Conservation (phyloP, 805 yeast species). For the Vanderwaltozyma polyspora region DNA sequence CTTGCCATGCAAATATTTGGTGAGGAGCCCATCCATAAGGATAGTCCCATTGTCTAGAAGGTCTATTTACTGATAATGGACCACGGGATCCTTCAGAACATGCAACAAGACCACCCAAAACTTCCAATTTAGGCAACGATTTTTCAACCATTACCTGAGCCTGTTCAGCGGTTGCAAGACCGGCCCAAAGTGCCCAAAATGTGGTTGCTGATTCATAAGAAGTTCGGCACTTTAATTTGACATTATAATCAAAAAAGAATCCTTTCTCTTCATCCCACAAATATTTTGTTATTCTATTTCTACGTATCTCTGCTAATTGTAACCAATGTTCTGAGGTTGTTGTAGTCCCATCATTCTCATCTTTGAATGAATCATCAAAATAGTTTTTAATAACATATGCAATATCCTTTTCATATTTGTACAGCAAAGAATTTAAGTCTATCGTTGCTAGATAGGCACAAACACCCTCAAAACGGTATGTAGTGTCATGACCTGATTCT, state of each 20-base stretch:
- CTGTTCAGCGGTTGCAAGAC: slow-evolving; percentile 53
- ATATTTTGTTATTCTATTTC: slow-evolving; percentile 47
- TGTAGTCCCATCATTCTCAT: slow-evolving; percentile 28
- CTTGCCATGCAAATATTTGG: slow-evolving; percentile 89
- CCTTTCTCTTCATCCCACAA: slow-evolving; percentile 77
- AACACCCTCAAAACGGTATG: slow-evolving; percentile 78
- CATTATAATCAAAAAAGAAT: slow-evolving; percentile 75
- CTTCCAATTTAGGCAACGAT: slow-evolving; percentile 63
- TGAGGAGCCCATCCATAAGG: slow-evolving; percentile 99
- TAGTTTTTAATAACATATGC: slow-evolving; percentile 46
- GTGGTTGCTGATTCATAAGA: slow-evolving; percentile 79
- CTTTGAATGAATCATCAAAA: slow-evolving; percentile 40
- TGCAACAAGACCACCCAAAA: slow-evolving; percentile 78
- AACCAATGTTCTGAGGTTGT: slow-evolving; percentile 53
- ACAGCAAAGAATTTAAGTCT: slow-evolving; percentile 74
- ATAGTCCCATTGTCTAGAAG: slow-evolving; percentile 96
- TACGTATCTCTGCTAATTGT: slow-evolving; percentile 44
- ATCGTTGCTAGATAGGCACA: slow-evolving; percentile 87
- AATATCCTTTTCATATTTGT: slow-evolving; percentile 84
- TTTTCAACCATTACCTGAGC: slow-evolving; percentile 50
- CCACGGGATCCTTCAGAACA: slow-evolving; percentile 74
- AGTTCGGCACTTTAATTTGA: slow-evolving; percentile 42
- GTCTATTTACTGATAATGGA: slow-evolving; percentile 52
- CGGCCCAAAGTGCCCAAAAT: slow-evolving; percentile 88
- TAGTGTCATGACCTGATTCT: slow-evolving; percentile 93